These are phyloP conservation scores for Helminthosporium solani DNA, from an alignment of 2,329 filamentous ascomycete species.

Conservation along the genomic window DNA sequence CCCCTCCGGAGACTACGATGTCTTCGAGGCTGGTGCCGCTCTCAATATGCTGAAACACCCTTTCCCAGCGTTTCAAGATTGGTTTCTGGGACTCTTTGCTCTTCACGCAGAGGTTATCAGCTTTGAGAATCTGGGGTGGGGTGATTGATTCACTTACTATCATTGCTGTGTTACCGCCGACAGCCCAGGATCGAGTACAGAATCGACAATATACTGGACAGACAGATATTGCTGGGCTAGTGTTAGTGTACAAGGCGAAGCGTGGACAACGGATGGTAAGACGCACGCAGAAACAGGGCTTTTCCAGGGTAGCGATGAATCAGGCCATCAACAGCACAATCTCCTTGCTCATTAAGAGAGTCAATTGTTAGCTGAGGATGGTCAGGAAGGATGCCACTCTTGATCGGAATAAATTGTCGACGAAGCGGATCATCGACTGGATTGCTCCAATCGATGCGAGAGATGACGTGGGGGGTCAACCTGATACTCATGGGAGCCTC, in stretches of 20 bases:
- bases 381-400: constrained; percentile 55
- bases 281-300: constrained; percentile 60
- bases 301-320: constrained; percentile 67
- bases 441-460: constrained; percentile 60
- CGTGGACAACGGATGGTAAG: neutral
- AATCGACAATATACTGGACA: constrained; percentile 65
- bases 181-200: constrained; percentile 62
- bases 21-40: constrained; percentile 53
- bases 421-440: constrained; percentile 61
- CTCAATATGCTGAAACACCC: constrained; percentile 59
- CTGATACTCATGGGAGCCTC: constrained; percentile 61
- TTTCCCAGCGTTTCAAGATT: constrained; percentile 55
- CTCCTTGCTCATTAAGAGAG: constrained; percentile 58
- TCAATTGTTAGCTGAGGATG: constrained; percentile 58
- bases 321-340: constrained; percentile 57
- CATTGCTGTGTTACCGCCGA: constrained; percentile 56
- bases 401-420: constrained; percentile 61
- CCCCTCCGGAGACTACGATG: constrained; percentile 64
- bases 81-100: constrained; percentile 35
- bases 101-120: neutral
- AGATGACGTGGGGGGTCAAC: constrained; percentile 61
- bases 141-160: constrained; percentile 42
- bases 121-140: neutral
- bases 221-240: constrained; percentile 54
- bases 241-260: neutral